These are phyloP conservation scores for Fusarium sp. DNA, from an alignment of 2,329 filamentous ascomycete species.

Conservation along the genomic window DNA sequence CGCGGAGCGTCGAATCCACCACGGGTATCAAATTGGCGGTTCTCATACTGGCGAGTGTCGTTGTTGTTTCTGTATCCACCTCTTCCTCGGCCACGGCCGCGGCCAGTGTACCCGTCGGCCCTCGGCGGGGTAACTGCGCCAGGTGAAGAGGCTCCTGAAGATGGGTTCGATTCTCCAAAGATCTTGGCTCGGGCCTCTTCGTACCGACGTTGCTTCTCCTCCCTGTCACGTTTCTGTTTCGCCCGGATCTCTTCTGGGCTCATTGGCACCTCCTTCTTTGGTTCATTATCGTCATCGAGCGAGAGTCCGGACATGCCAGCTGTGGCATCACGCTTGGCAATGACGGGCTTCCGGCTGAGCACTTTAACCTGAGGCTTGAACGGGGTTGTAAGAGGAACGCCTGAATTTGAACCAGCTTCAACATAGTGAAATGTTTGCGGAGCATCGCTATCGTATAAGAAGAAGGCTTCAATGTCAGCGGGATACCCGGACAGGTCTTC, in stretches of 20 bases:
- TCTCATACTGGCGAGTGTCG: slow-evolving; percentile 52
- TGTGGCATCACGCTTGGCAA: slow-evolving; percentile 71
- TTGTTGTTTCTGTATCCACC: slow-evolving; percentile 53
- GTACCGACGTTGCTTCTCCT: slow-evolving; percentile 92
- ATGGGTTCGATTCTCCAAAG: slow-evolving; percentile 75
- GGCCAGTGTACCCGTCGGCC: slow-evolving; percentile 56
- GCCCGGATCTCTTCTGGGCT: slow-evolving; percentile 83
- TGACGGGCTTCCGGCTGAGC: slow-evolving; percentile 83
- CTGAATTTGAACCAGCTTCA: slow-evolving; percentile 69
- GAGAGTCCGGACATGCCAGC: slow-evolving; percentile 64
- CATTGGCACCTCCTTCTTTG: slow-evolving; percentile 73
- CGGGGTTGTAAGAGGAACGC: slow-evolving; percentile 70
- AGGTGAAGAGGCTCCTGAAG: slow-evolving; percentile 73
- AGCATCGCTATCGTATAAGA: slow-evolving; percentile 71
- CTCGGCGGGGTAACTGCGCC: slow-evolving; percentile 73
- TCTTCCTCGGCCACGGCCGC: slow-evolving; percentile 64
- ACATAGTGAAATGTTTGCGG: slow-evolving; percentile 83
- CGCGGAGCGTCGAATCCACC: slow-evolving; percentile 51
- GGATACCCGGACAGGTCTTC: slow-evolving; percentile 5
- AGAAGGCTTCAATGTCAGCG: slow-evolving; percentile 16
- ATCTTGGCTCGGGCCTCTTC: slow-evolving; percentile 90
- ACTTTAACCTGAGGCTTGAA: slow-evolving; percentile 90
- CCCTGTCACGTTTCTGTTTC: slow-evolving; percentile 83
- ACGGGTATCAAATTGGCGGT: slow-evolving; percentile 52
- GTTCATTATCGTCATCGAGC: slow-evolving; percentile 70